Base-by-base conservation (phyloP, 148 eudicot genomes). In the Pharnaceum exiguum region DNA sequence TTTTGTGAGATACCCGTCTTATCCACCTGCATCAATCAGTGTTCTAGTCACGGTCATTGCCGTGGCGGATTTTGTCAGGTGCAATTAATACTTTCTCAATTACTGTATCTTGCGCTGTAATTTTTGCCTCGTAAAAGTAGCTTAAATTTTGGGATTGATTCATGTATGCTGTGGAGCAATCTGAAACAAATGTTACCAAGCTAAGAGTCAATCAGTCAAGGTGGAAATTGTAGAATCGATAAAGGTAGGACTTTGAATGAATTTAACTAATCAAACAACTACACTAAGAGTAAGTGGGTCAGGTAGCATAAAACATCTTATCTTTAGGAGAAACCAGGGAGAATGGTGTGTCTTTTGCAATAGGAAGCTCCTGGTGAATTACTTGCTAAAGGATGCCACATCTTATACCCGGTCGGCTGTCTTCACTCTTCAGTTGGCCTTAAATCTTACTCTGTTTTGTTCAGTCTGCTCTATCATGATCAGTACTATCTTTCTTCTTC, bases 51-150 rank as follows among this genome's bases (percentile, higher is more conserved):
- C 72, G 98, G 98, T 35, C 65, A 71, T 74, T 91, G 98, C 50
- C 98, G 86, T 47, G 95, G 98, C 60, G 98, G 98, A 60, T 82
- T 78, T 77, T 91, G 98, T 71, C 83, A 91, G 96, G 96, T 91
- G 69, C 24, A 12, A 22, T 30, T 5, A 24, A 31, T 58, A 36
- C 22, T 35, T 8, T 27, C 46, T 29, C 55, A 8, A 50, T 62
- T 23, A 1, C 18, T 13, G 4, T 15, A 13, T 36, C 16, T 42
- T 10, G 35, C 13, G 26, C 38, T 37, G 3, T 29, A 15, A 17
- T 9, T 10, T 18, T 63, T 53, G 11, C 24, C n/a, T n/a, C n/a
- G 13, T 17, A 7, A 27, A 19, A 24, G 26, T 25, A n/a, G 32
- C 44, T 4, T 29, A 24, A 17, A 38, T 42, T 21, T 62, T 43